A percentile compares a stretch with the other conserved stretches of the same genome.
phyloP scores from a whole-genome alignment of 163 green algal species.

The Coccomyxa subellipsoidea region DNA sequence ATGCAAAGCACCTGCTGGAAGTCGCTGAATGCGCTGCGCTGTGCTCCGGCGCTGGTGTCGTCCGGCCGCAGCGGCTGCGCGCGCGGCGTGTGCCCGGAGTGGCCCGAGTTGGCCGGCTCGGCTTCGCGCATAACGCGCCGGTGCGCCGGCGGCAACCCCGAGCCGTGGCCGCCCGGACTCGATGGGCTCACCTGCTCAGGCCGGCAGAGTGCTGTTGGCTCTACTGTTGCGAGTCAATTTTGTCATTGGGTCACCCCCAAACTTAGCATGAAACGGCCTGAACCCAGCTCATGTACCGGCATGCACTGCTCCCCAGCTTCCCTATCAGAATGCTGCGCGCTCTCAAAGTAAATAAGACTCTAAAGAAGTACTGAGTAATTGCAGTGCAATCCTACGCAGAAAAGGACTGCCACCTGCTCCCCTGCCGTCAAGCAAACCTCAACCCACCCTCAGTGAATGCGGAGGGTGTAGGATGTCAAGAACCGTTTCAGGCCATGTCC shows the following conservation, averaged over 20 bases:
- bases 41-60: background rate
- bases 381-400: no score
- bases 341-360: no score
- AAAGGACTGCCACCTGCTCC: no score
- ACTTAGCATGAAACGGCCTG: no score
- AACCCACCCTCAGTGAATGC: no score
- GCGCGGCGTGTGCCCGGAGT: background rate
- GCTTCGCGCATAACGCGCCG: background rate
- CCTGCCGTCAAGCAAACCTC: no score
- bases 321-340: background rate
- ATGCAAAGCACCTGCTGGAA: background rate
- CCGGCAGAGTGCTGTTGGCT: background rate
- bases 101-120: slow-evolving; percentile 2
- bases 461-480: no score
- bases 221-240: background rate
- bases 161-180: background rate
- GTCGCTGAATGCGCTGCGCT: background rate
- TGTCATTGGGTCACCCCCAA: background rate
- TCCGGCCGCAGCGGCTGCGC: background rate
- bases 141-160: background rate
- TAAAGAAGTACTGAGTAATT: no score
- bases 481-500: no score
- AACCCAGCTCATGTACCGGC: background rate
- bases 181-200: slow-evolving; percentile 2
- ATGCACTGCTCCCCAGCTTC: background rate